Base-by-base conservation (phyloP, 805 yeast genomes). In the Kodamaea sagamina region DNA sequence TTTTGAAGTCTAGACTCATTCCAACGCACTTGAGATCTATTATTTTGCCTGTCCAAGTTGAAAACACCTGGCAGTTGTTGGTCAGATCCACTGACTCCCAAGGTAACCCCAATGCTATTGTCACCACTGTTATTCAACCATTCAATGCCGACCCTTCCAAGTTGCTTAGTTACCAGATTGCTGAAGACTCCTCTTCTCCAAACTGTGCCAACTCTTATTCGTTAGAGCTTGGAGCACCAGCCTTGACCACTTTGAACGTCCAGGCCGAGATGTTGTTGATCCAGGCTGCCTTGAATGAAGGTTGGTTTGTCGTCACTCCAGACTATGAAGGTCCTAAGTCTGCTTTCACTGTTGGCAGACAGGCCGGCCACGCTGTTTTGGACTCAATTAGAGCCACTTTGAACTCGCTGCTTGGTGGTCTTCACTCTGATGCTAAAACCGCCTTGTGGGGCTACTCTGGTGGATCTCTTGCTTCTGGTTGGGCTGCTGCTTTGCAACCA, bases 121-220 rank as follows among this genome's bases (percentile, higher is more conserved):
- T 56, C 3, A 47, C 65, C 19, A 63, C 67, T 1, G 38, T 64
- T 6, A 49, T 64, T 17, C 54, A 58, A 46, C 69, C 69, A 7
- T 52, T 40, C 34, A 61, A 62, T 41, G 57, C 62, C 7, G 55
- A 61, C 43, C 47, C 58, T 4, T 34, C 48, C n/a, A 59, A 60
- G 41, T 43, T 64, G 9, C 42, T 62, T 3, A 52, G 61, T 15
- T 62, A 61, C 42, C 65, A 61, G 39, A 45, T 52, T 8, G 63
- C 61, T 10, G 54, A 63, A 43, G 68, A 64, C 48, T 48, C 65
- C 22, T 51, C 65, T 0, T 46, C 44, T 27, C 24, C 47, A 8
- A 44, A 61, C 41, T 63, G 68, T 49, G 46, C 65, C 3, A 59
- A 65, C 4, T 56, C 65, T 8, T 62, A 58, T 47, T 52, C 25